Evolutionary conservation across 1,139 yeast genomes (phyloP).

Genomic region (Protomyces pachydermus): DNA sequence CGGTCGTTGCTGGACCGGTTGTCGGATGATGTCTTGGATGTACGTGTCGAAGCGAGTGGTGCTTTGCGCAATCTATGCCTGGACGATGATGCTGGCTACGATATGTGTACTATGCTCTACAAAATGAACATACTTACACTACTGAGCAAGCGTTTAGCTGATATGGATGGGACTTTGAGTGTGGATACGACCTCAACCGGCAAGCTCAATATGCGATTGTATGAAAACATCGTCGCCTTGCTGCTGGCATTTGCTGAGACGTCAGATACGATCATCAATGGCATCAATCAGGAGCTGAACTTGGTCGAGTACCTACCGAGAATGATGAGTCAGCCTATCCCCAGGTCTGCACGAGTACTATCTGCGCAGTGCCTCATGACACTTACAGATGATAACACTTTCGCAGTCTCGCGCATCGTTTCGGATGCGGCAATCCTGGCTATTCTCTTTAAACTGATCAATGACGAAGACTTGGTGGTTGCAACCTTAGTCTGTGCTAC

Average conservation of each 20-base stretch:
- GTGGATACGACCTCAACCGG: neutral
- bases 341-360: slow-evolving; percentile 26
- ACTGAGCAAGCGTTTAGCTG: neutral
- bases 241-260: slow-evolving; percentile 63
- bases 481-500: neutral
- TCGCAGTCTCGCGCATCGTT: neutral
- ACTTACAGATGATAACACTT: slow-evolving; percentile 28
- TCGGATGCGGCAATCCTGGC: neutral
- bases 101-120: slow-evolving; percentile 67
- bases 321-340: slow-evolving; percentile 1
- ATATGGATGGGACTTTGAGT: neutral
- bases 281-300: slow-evolving; percentile 45
- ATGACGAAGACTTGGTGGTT: neutral
- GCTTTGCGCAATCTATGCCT: slow-evolving; percentile 70
- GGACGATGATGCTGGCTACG: slow-evolving; percentile 72
- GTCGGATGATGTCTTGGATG: slow-evolving; percentile 64
- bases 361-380: slow-evolving; percentile 33
- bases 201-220: slow-evolving; percentile 46
- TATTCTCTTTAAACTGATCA: neutral
- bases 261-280: slow-evolving; percentile 56
- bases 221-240: slow-evolving; percentile 70
- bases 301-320: neutral
- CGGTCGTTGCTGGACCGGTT: slow-evolving; percentile 59
- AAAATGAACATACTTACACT: slow-evolving; percentile 66
- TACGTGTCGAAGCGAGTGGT: slow-evolving; percentile 75